These are phyloP conservation scores for Nemania serpens DNA, from an alignment of 2,329 filamentous ascomycete species.

Conservation along the genomic window DNA sequence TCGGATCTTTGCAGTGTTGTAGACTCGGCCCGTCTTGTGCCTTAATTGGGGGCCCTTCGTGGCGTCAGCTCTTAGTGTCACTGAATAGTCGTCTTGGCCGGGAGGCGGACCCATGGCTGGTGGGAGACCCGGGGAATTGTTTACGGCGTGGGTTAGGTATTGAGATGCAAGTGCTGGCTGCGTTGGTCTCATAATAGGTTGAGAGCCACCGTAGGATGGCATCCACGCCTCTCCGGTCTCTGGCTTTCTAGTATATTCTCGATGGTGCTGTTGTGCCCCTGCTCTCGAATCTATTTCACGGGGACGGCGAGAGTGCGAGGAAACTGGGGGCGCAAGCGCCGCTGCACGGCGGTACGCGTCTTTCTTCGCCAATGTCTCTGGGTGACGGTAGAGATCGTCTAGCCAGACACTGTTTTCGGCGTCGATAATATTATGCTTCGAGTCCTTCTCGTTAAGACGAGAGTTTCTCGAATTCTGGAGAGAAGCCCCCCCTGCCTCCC, in stretches of 20 bases:
- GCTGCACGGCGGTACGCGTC: conserved; percentile 25
- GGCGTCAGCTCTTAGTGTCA: not conserved
- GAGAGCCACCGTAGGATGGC: conserved; percentile 9
- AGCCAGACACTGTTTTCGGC: conserved; percentile 31
- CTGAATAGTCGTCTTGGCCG: not conserved
- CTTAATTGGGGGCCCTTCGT: not conserved
- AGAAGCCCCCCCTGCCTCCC: conserved; percentile 9
- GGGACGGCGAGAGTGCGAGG: conserved; percentile 4
- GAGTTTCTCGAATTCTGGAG: conserved; percentile 13
- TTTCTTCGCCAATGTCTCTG: conserved; percentile 26
- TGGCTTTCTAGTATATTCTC: not conserved
- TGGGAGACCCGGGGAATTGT: conserved; percentile 5
- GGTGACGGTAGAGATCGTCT: conserved; percentile 30
- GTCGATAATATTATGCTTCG: conserved; percentile 16
- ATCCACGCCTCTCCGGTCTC: not conserved
- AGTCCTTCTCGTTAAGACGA: not conserved
- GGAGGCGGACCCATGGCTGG: conserved; percentile 16
- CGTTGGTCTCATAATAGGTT: conserved; percentile 15
- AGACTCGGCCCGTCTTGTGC: not conserved
- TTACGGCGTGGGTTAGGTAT: conserved; percentile 1
- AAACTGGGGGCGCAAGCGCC: conserved; percentile 26
- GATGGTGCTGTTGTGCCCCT: not conserved
- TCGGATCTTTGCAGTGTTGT: not conserved
- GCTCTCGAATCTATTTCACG: not conserved
- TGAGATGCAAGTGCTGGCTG: conserved; percentile 21